Evolutionary conservation across 176 grass and related monocot genomes (phyloP).

Genomic region (Bolboschoenus planiculmis): DNA sequence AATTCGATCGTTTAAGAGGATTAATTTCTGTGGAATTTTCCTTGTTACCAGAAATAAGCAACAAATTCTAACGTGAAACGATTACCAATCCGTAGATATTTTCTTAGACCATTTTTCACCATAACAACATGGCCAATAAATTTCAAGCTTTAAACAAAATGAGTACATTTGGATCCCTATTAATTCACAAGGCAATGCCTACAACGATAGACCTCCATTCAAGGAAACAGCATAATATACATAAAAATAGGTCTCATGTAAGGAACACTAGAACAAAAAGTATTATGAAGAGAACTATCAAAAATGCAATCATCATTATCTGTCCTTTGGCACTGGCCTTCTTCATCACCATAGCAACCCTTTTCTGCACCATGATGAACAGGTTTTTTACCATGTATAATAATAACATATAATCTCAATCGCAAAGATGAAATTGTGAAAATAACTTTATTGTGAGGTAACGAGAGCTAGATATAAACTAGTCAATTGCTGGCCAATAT

Average conservation of each 20-base stretch:
- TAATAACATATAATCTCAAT: neutral
- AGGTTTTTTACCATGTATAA: neutral
- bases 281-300: conserved; percentile 77
- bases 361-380: conserved; percentile 46
- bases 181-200: neutral
- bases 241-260: conserved; percentile 36
- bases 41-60: too few relatives aligned
- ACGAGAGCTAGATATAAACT: neutral
- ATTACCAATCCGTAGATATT: neutral
- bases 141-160: neutral
- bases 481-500: neutral
- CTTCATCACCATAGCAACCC: conserved; percentile 94
- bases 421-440: neutral
- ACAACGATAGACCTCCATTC: neutral
- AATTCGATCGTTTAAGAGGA: too few relatives aligned
- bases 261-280: conserved; percentile 94
- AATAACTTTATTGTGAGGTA: neutral
- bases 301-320: conserved; percentile 76
- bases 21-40: too few relatives aligned
- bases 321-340: conserved; percentile 75
- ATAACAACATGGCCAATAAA: neutral
- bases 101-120: neutral
- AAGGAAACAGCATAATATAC: neutral
- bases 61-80: neutral
- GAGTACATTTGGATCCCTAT: neutral